Evolutionary conservation across 352 stramenopile species (phyloP), one percentile per base, ranked within the genome.

Genomic region (Phytopythium montanum): DNA sequence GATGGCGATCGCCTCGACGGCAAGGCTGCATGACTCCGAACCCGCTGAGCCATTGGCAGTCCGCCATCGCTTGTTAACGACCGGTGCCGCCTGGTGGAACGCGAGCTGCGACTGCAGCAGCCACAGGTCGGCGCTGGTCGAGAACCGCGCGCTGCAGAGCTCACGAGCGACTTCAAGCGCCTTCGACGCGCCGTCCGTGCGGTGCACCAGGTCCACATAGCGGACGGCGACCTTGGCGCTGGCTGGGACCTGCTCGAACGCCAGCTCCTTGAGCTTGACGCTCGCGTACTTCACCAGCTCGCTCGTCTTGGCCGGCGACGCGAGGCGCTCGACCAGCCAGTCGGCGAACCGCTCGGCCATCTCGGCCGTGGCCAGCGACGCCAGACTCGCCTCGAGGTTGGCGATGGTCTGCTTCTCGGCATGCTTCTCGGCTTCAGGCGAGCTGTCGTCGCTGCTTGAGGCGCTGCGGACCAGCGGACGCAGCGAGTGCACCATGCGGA

Each of bases 131-230:
- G 76, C 72, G 13, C 68, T 68, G 19, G 77, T 61, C 14, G 70
- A 62, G 39, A 76, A 58, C 26, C 59, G 65, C 56, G 68, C 61
- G 28, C 69, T 61, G 25, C 85, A 75, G 29, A 90, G 54, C 21
- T 79, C 72, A 9, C 76, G 66, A 19, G 81, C 56, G 3, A 73
- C 52, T 34, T 75, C 61, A 28, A 92, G 55, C 3, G 83, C 83
- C 9, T 61, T 59, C n/a, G 62, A 54, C 21, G 76, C 75, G 34
- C 81, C 85, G 12, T 87, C 66, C 10, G 70, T 88, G 21, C 85
- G 85, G 39, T 90, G 78, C 39, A 90, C 79, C 54, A 92, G 74
- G 56, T 94, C 85, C 8, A 92, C 66, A 59, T 81, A 89, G 56
- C 75, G 75, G 26, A 78, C 70, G 16, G 66, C 75, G 45, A 90